A percentile compares a stretch with the other conserved stretches of the same genome.
Conservation (phyloP, 139 green algal genomes). For the Chlamydomonas sphaeroides region DNA sequence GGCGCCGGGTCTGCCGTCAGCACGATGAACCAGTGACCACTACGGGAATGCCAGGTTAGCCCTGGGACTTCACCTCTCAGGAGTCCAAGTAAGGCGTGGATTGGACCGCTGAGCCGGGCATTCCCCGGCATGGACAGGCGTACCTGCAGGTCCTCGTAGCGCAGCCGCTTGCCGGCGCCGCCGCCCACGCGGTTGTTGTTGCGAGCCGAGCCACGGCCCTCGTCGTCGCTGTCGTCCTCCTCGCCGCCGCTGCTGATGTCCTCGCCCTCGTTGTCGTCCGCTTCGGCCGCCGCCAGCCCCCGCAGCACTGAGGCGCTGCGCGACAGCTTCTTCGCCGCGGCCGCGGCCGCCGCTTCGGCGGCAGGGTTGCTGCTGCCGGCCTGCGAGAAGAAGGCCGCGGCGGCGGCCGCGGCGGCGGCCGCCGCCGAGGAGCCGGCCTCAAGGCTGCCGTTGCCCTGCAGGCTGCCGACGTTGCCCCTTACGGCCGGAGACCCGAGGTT, state of each 20-base stretch:
- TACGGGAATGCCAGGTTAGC: too few relatives aligned
- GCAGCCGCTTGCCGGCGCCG: conserved; percentile 63
- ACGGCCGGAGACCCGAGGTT: too few relatives aligned
- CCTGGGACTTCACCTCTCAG: too few relatives aligned
- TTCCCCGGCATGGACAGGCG: too few relatives aligned
- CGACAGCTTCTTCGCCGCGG: conserved; percentile 4
- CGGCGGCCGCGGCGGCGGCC: background rate
- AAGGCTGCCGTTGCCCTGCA: background rate
- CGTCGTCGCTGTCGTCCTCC: conserved; percentile 36
- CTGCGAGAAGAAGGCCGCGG: background rate
- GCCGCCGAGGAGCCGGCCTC: background rate
- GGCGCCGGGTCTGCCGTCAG: too few relatives aligned
- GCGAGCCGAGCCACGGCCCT: background rate
- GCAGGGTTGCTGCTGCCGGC: background rate
- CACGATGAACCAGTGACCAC: too few relatives aligned
- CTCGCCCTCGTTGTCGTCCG: conserved; percentile 26
- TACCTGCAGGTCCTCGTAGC: conserved; percentile 79
- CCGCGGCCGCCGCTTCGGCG: background rate
- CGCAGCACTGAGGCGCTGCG: conserved; percentile 13
- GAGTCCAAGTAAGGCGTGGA: too few relatives aligned
- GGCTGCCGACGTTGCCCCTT: too few relatives aligned
- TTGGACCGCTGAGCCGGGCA: too few relatives aligned
- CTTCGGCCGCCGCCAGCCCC: background rate
- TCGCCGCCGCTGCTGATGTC: conserved; percentile 41
- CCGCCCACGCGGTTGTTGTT: conserved; percentile 53